A percentile compares a stretch with the other conserved stretches of the same genome.
Conservation (phyloP, 441 rosid genomes). For the Corymbia calophylla region DNA sequence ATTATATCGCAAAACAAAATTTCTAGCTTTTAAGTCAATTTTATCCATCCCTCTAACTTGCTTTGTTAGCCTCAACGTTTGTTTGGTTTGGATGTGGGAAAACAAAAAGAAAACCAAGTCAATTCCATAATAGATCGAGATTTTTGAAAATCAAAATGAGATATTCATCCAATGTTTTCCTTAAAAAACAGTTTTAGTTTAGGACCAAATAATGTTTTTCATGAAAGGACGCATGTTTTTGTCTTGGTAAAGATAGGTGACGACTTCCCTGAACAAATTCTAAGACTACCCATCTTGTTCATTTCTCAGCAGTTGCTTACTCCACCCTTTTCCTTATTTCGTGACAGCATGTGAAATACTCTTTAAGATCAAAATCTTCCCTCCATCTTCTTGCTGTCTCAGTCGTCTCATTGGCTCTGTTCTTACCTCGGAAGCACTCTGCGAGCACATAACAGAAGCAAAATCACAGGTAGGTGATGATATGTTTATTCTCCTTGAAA, state of each 20-base stretch:
- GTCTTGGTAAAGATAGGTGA: not conserved
- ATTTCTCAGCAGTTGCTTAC: not conserved
- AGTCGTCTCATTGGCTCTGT: not conserved
- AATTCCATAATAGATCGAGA: not conserved
- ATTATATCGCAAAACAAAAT: no score
- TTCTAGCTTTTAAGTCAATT: not conserved
- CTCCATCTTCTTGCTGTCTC: not conserved
- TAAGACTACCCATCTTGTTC: not conserved
- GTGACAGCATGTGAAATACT: not conserved
- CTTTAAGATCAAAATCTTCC: not conserved
- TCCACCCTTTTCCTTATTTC: not conserved
- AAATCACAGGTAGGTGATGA: not conserved
- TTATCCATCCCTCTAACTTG: not conserved
- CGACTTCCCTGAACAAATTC: not conserved
- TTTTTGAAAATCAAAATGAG: not conserved
- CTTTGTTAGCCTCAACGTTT: not conserved
- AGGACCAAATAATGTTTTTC: not conserved
- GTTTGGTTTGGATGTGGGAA: not conserved
- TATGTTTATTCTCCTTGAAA: no score
- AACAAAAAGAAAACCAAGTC: not conserved
- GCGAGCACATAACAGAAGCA: not conserved
- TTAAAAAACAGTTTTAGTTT: not conserved
- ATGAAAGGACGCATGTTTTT: not conserved
- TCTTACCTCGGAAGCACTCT: not conserved
- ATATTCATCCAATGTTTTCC: not conserved